Conservation (phyloP, 768 basidiomycete genomes). For the Xanthoconium purpureum region DNA sequence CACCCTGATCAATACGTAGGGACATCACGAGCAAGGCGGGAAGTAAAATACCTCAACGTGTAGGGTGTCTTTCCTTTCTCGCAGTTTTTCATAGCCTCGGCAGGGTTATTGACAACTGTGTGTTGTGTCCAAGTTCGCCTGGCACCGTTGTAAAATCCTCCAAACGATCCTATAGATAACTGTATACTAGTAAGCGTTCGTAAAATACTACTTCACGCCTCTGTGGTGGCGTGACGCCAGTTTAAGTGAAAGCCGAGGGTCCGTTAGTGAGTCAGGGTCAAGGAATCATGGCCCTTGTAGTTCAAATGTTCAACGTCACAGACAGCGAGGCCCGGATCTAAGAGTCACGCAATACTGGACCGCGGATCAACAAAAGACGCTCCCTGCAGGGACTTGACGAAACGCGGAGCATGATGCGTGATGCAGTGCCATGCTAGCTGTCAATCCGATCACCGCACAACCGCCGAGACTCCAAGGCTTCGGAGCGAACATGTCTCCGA, state of each 20-base stretch:
- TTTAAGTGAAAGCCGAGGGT: too few species aligned
- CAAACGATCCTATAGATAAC: not conserved
- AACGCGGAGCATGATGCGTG: not conserved
- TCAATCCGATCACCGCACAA: not conserved
- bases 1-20: not conserved
- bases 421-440: not conserved
- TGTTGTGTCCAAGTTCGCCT: too few species aligned
- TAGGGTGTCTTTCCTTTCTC: not conserved
- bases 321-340: too few species aligned
- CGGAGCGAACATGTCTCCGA: not conserved
- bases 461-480: not conserved
- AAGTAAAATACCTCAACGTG: not conserved
- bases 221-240: too few species aligned
- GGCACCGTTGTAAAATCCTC: not conserved
- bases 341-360: not conserved
- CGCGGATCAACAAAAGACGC: conserved; percentile 7
- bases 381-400: not conserved
- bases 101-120: not conserved
- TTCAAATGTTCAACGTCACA: not conserved
- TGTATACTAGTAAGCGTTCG: too few species aligned
- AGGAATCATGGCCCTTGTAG: not conserved
- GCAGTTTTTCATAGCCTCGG: not conserved
- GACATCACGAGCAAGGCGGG: not conserved
- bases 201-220: too few species aligned
- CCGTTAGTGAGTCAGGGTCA: too few species aligned